phyloP scores from a whole-genome alignment of 345 rosid species.

The Passiflora organensis region DNA sequence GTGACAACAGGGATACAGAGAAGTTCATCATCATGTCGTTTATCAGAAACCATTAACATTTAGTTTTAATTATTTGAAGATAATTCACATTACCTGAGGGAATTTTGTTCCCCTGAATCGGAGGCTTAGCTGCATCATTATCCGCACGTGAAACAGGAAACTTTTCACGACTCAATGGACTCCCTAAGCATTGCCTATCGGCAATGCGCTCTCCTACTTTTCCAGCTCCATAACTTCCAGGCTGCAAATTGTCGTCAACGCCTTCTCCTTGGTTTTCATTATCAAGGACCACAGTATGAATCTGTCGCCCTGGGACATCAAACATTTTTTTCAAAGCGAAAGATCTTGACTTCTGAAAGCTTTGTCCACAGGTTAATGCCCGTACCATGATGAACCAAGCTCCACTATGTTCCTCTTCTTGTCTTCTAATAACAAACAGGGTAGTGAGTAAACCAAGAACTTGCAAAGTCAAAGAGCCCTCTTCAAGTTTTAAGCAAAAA shows the following conservation, averaged over 20 bases:
- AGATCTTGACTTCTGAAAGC: constrained; percentile 43
- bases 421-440: no score
- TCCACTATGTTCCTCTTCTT: background rate
- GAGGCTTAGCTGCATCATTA: constrained; percentile 6
- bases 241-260: constrained; percentile 2
- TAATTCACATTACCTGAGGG: constrained; percentile 30
- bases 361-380: constrained; percentile 46
- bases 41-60: background rate
- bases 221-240: constrained; percentile 12
- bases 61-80: background rate
- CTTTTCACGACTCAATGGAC: constrained; percentile 25
- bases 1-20: background rate
- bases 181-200: constrained; percentile 21
- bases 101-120: constrained; percentile 25
- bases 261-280: background rate
- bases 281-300: constrained; percentile 13
- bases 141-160: constrained; percentile 12
- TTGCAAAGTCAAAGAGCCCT: no score
- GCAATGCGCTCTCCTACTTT: no score
- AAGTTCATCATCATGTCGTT: background rate
- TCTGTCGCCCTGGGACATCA: constrained; percentile 36
- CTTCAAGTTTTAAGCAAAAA: background rate
- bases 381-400: constrained; percentile 44
- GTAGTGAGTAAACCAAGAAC: no score
- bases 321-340: constrained; percentile 39